phyloP scores from a whole-genome alignment of 2,329 filamentous ascomycete species.

The Aureobasidium mangrovei region DNA sequence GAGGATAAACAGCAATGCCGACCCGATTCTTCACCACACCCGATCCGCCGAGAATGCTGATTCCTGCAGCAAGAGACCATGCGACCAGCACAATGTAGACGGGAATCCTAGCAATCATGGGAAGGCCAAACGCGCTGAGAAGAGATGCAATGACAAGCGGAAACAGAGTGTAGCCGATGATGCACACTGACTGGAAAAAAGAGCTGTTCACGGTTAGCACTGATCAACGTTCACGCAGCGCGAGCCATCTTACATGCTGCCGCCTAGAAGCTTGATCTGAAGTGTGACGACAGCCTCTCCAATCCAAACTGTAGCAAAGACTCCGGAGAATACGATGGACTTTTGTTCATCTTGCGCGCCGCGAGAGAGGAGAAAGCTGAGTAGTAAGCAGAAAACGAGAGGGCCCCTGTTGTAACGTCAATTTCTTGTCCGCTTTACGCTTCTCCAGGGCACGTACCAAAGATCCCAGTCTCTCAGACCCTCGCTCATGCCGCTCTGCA shows the following conservation, averaged over 20 bases:
- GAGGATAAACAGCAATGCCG: slow-evolving; percentile 83
- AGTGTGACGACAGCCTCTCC: slow-evolving; percentile 94
- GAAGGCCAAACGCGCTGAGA: slow-evolving; percentile 73
- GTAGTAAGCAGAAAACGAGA: slow-evolving; percentile 80
- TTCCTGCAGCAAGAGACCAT: slow-evolving; percentile 90
- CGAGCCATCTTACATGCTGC: slow-evolving; percentile 71
- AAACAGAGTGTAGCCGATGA: slow-evolving; percentile 97
- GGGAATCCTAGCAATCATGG: slow-evolving; percentile 74
- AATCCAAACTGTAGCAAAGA: slow-evolving; percentile 95
- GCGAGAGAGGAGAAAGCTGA: slow-evolving; percentile 81
- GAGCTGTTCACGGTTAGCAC: slow-evolving; percentile 52
- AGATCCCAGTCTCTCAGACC: slow-evolving; percentile 94
- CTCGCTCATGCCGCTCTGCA: slow-evolving; percentile 70
- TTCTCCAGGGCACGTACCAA: slow-evolving; percentile 46
- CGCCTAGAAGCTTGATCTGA: slow-evolving; percentile 92
- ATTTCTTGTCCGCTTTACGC: slow-evolving; percentile 8
- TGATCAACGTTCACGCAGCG: background rate
- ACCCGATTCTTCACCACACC: slow-evolving; percentile 94
- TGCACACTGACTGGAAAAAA: slow-evolving; percentile 94
- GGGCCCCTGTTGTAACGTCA: slow-evolving; percentile 58
- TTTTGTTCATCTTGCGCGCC: slow-evolving; percentile 71
- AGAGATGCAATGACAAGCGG: slow-evolving; percentile 88
- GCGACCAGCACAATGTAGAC: slow-evolving; percentile 80
- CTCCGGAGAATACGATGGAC: slow-evolving; percentile 84
- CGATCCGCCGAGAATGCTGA: slow-evolving; percentile 91